These are phyloP conservation scores for Podospora pseudopauciseta DNA, from an alignment of 495 filamentous ascomycete genomes.

Conservation along the genomic window DNA sequence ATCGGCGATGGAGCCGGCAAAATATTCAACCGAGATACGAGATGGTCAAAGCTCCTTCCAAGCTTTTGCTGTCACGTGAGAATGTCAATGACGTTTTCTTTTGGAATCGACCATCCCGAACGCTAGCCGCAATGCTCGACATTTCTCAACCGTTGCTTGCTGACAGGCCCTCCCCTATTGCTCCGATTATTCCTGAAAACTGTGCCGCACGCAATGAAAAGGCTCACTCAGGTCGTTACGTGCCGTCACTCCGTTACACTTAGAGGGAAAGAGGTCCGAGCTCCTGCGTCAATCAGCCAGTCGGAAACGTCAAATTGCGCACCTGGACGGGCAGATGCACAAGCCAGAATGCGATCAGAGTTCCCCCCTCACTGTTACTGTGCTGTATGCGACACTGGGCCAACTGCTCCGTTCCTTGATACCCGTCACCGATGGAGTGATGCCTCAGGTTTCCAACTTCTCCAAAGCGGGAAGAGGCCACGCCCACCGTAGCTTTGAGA, in stretches of 20 bases:
- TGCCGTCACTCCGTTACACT: background rate
- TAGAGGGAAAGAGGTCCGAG: constrained; percentile 19
- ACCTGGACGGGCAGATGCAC: background rate
- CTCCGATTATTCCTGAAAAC: background rate
- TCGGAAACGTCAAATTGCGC: constrained; percentile 8
- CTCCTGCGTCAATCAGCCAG: constrained; percentile 18
- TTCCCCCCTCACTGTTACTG: background rate
- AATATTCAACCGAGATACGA: constrained; percentile 3
- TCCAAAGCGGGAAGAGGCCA: constrained; percentile 10
- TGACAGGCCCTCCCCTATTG: no score
- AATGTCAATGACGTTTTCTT: constrained; percentile 4
- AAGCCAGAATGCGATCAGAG: constrained; percentile 8
- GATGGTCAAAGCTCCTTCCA: background rate
- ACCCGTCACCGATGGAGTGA: background rate
- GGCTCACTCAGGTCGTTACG: background rate
- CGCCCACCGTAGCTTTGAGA: constrained; percentile 8
- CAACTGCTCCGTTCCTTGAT: background rate
- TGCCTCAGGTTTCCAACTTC: constrained; percentile 22
- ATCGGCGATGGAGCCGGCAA: background rate
- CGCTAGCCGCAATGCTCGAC: constrained; percentile 11
- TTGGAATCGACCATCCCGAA: background rate
- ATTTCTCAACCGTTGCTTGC: background rate
- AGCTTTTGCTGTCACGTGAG: background rate
- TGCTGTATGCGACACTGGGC: background rate
- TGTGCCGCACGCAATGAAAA: constrained; percentile 4